A percentile compares a stretch with the other conserved stretches of the same genome.
These are phyloP conservation scores for Ogataea pignaliae DNA, from an alignment of 805 yeast genomes.

Conservation along the genomic window DNA sequence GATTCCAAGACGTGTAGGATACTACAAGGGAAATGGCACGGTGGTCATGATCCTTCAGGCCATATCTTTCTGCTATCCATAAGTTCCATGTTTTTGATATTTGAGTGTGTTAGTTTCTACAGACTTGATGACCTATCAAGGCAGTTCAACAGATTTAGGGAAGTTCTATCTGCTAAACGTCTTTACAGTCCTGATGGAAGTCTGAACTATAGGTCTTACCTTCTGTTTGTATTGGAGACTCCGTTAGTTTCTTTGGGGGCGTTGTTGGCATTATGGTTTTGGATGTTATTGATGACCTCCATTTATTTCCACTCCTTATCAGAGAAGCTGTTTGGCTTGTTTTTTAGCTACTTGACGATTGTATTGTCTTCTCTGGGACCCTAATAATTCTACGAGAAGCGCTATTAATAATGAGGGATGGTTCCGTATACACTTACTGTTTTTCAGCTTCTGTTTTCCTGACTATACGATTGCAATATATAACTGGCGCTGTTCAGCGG, in stretches of 20 bases:
- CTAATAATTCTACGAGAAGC: not conserved
- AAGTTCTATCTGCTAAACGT: not conserved
- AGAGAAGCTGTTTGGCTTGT: conserved; percentile 71
- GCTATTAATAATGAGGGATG: not conserved
- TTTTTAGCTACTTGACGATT: conserved; percentile 55
- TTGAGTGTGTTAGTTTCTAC: conserved; percentile 43
- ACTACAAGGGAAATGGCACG: conserved; percentile 63
- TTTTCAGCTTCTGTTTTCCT: not conserved
- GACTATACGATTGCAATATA: not conserved
- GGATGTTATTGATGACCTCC: conserved; percentile 83
- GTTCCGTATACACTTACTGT: not conserved
- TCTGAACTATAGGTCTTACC: not conserved
- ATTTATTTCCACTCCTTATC: conserved; percentile 76
- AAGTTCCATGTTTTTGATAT: conserved; percentile 58
- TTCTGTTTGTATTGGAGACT: conserved; percentile 10
- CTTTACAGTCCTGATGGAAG: not conserved
- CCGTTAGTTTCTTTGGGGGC: conserved; percentile 29
- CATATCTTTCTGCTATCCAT: conserved; percentile 79
- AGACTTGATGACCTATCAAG: conserved; percentile 8
- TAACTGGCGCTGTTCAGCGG: no score
- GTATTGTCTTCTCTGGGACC: conserved; percentile 11
- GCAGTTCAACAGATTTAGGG: conserved; percentile 4
- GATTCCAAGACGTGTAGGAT: conserved; percentile 45
- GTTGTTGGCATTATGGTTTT: conserved; percentile 61
- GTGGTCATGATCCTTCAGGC: conserved; percentile 97